phyloP scores from a whole-genome alignment of 2,329 filamentous ascomycete genomes.

The Septoria linicola region DNA sequence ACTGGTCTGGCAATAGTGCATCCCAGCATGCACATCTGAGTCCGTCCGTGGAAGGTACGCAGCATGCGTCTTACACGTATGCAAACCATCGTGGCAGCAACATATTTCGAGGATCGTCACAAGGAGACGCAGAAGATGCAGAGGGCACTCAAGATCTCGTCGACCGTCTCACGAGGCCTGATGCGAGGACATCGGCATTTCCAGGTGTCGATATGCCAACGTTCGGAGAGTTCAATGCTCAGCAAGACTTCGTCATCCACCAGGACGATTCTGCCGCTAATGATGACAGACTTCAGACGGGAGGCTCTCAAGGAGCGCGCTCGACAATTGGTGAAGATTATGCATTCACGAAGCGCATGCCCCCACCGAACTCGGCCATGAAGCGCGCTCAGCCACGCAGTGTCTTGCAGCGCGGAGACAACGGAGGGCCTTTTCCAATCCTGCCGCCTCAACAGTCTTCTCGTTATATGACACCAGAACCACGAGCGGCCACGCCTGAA shows the following conservation, averaged over 20 bases:
- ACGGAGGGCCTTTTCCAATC: background rate
- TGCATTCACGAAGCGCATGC: slow-evolving; percentile 25
- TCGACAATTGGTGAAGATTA: slow-evolving; percentile 2
- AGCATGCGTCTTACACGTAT: background rate
- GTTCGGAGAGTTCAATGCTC: slow-evolving; percentile 9
- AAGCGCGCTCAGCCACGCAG: slow-evolving; percentile 23
- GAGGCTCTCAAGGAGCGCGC: background rate
- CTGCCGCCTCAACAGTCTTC: background rate
- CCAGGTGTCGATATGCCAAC: background rate
- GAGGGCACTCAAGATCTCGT: background rate
- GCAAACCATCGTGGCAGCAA: too few relatives aligned
- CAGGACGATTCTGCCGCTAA: background rate
- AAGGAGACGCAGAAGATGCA: too few relatives aligned
- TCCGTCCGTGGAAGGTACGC: background rate
- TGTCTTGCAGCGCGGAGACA: slow-evolving; percentile 2
- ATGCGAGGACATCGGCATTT: background rate
- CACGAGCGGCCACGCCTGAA: background rate
- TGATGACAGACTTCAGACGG: background rate
- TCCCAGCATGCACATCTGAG: background rate
- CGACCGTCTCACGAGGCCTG: background rate
- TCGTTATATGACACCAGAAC: slow-evolving; percentile 18
- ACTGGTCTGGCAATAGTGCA: too few relatives aligned
- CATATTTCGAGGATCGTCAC: too few relatives aligned
- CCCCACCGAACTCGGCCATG: slow-evolving; percentile 31
- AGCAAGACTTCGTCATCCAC: slow-evolving; percentile 1